phyloP scores from a whole-genome alignment of 2,329 filamentous ascomycete genomes.

The Ophiostoma triangulosporum region DNA sequence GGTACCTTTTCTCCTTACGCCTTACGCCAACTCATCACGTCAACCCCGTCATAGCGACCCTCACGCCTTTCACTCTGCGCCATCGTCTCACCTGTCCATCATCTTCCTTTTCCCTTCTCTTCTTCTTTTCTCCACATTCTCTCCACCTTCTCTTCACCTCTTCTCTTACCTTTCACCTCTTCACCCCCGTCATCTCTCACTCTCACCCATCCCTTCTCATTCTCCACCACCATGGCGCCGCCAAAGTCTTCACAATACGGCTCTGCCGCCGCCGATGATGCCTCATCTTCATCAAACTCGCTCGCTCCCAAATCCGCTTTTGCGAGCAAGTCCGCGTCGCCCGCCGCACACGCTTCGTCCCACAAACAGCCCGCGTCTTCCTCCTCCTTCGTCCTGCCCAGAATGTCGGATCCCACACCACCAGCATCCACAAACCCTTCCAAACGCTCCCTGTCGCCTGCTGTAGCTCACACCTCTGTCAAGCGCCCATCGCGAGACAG shows the following conservation, averaged over 20 bases:
- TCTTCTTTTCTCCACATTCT: neutral
- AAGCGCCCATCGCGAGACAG: conserved; percentile 33
- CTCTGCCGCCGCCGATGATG: conserved; percentile 3
- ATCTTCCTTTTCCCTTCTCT: neutral
- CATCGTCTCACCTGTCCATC: neutral
- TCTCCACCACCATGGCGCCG: conserved; percentile 9
- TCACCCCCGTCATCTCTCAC: neutral
- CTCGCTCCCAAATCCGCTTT: conserved; percentile 4
- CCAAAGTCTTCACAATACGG: conserved; percentile 8
- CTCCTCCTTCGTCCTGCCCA: conserved; percentile 19
- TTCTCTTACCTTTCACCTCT: neutral
- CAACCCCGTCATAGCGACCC: neutral
- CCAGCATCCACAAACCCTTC: conserved; percentile 1
- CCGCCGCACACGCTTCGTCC: conserved; percentile 6
- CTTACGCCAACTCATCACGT: neutral
- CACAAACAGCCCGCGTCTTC: conserved; percentile 18
- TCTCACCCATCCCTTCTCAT: neutral
- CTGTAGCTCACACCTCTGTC: conserved; percentile 22
- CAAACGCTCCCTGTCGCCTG: conserved; percentile 5
- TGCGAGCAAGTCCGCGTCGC: conserved; percentile 4
- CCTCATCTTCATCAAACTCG: conserved; percentile 1
- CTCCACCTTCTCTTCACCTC: neutral
- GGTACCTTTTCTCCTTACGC: neutral
- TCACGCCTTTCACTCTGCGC: neutral
- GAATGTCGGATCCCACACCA: conserved; percentile 19